phyloP scores from a whole-genome alignment of 495 filamentous ascomycete genomes.

The Lophium mytilinum region DNA sequence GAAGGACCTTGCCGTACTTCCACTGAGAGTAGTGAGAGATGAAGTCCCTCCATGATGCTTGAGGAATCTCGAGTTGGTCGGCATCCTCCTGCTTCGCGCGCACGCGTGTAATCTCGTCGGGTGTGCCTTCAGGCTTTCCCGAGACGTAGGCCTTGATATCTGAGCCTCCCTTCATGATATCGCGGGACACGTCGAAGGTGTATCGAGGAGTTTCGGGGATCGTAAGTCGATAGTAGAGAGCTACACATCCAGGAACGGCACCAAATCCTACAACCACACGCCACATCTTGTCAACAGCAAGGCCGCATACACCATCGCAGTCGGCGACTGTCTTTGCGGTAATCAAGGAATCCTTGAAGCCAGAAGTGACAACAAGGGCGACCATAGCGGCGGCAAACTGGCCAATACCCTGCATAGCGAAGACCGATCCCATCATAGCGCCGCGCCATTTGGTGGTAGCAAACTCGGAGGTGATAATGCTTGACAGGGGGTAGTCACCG shows the following conservation, averaged over 20 bases:
- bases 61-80: constrained; percentile 45
- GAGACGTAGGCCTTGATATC: constrained; percentile 50
- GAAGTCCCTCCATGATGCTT: constrained; percentile 63
- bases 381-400: constrained; percentile 65
- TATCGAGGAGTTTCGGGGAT: constrained; percentile 80
- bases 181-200: constrained; percentile 72
- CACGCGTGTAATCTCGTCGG: constrained; percentile 54
- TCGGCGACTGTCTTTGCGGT: constrained; percentile 38
- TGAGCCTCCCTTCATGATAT: constrained; percentile 58
- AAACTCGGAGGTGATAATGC: constrained; percentile 78
- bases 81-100: constrained; percentile 39
- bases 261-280: constrained; percentile 69
- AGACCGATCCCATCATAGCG: constrained; percentile 82
- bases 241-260: constrained; percentile 66
- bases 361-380: constrained; percentile 59
- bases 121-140: constrained; percentile 42
- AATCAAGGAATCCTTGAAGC: constrained; percentile 62
- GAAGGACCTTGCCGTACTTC: constrained; percentile 60
- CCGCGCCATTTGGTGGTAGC: constrained; percentile 79
- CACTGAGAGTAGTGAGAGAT: constrained; percentile 52
- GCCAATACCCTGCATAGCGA: constrained; percentile 77
- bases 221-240: constrained; percentile 78
- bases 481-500: constrained; percentile 78
- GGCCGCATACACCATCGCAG: constrained; percentile 56
- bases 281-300: constrained; percentile 85